Percentiles rank a stretch among this genome's conserved stretches.
These are phyloP conservation scores for Silene coronaria DNA, from an alignment of 179 eudicot species.

Conservation along the genomic window DNA sequence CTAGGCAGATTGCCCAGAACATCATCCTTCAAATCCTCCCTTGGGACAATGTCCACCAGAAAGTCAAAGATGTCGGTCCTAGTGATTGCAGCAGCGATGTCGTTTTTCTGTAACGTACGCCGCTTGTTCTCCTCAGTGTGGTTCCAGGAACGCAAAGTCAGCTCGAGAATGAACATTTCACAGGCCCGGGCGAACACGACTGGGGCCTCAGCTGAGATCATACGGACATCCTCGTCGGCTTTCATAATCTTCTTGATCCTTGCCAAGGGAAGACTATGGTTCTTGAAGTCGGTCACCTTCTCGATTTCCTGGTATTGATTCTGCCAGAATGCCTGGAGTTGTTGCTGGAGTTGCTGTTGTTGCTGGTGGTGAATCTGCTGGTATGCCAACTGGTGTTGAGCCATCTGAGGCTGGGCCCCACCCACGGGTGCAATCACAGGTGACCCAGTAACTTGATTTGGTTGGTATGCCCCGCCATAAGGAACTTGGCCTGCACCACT, in stretches of 20 bases:
- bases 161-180: conserved; percentile 56
- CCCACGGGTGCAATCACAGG: conserved; percentile 44
- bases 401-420: conserved; percentile 45
- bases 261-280: conserved; percentile 60
- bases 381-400: conserved; percentile 73
- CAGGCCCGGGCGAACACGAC: conserved; percentile 58
- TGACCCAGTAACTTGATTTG: conserved; percentile 53
- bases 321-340: conserved; percentile 59
- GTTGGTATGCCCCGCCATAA: conserved; percentile 48
- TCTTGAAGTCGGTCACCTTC: conserved; percentile 57
- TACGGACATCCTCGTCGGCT: conserved; percentile 66
- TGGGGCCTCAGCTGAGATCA: conserved; percentile 72
- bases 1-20: conserved; percentile 34
- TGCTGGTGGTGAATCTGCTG: conserved; percentile 81
- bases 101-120: conserved; percentile 61
- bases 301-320: conserved; percentile 54
- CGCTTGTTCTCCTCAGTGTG: conserved; percentile 75
- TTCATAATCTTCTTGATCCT: conserved; percentile 72
- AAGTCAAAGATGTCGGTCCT: conserved; percentile 66
- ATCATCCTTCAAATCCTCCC: conserved; percentile 66
- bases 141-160: conserved; percentile 54
- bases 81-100: conserved; percentile 62
- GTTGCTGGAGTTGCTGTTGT: conserved; percentile 55
- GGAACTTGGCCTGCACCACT: conserved; percentile 50
- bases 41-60: conserved; percentile 57